Base-by-base conservation (phyloP, 805 yeast species). In the Starmerella sirachaensis region DNA sequence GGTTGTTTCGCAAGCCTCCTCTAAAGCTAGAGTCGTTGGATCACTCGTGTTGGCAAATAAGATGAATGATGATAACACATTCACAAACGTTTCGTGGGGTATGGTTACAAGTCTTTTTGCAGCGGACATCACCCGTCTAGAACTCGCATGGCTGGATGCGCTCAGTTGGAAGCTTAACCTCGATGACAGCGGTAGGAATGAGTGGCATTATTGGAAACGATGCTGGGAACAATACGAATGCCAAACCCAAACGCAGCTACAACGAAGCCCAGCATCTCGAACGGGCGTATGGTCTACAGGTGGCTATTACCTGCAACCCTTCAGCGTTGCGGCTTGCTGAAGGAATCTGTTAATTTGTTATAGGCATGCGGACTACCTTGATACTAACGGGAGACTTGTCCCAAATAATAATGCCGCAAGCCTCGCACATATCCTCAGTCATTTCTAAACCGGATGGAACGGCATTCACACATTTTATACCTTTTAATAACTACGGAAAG, bases 31-130 rank as follows among this genome's bases (percentile, higher is more conserved):
- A 56, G 58, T 84, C 29, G 74, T 78, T 29, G 66, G 79, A 16
- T 69, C 93, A 3, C 66, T 88, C 30, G 72, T 88, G 25, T 64
- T 88, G 44, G 93, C 95, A 32, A 88, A 88, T 64, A 88, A 88
- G 62, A 83, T 84, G 58, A 84, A 86, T 56, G 97, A 88, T 61
- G 98, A 88, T 63, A 85, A 88, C 62, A 88, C 96, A 20, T 88
- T 88, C 56, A 84, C 94, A 43, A 88, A 88, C 62, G 77, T 76
- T 53, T 83, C 95, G 6, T 88, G 98, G 98, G 72, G 84, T 29
- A 85, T 84, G 45, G 97, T 96, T n/a, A 81, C 95, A 5, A 93
- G 93, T 14, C 68, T 88, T 45, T 60, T 72, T 6, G 65, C 82
- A 33, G 53, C 54, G 2, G 59, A 68, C 24, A 67, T 88, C 45